phyloP scores from a whole-genome alignment of 768 basidiomycete species.

The Tylopilus felleus region DNA sequence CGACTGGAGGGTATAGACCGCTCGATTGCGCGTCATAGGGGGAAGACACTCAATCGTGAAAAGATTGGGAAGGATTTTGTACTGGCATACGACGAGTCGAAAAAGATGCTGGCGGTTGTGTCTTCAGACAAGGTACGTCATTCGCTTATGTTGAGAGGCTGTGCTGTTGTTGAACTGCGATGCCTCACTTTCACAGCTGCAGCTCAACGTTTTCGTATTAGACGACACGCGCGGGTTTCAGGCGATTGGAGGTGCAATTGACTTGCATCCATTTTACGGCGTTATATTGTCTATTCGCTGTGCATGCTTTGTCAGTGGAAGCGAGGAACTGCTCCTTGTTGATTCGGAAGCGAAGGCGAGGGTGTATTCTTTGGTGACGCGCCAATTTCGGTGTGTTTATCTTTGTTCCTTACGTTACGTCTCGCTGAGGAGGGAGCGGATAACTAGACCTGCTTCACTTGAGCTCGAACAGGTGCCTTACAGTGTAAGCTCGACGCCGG shows the following conservation, averaged over 20 bases:
- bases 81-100: too few relatives aligned
- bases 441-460: constrained; percentile 44
- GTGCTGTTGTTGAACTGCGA: too few relatives aligned
- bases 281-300: constrained; percentile 27
- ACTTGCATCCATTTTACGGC: constrained; percentile 44
- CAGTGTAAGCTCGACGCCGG: constrained; percentile 43
- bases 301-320: constrained; percentile 45
- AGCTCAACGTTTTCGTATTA: constrained; percentile 41
- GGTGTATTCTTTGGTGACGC: constrained; percentile 52
- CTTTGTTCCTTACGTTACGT: neutral
- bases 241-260: constrained; percentile 38
- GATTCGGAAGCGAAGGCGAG: constrained; percentile 43
- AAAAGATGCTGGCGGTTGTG: too few relatives aligned
- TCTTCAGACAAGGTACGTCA: too few relatives aligned
- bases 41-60: too few relatives aligned
- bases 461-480: constrained; percentile 35
- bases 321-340: constrained; percentile 51
- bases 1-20: too few relatives aligned
- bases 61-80: too few relatives aligned
- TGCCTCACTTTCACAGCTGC: neutral
- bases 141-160: too few relatives aligned
- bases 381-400: constrained; percentile 29
- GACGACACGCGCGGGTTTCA: constrained; percentile 45
- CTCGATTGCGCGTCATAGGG: too few relatives aligned
- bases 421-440: neutral